A percentile compares a stretch with the other conserved stretches of the same genome.
phyloP scores from a whole-genome alignment of 257 asterid genomes.

The Coffea canephora region DNA sequence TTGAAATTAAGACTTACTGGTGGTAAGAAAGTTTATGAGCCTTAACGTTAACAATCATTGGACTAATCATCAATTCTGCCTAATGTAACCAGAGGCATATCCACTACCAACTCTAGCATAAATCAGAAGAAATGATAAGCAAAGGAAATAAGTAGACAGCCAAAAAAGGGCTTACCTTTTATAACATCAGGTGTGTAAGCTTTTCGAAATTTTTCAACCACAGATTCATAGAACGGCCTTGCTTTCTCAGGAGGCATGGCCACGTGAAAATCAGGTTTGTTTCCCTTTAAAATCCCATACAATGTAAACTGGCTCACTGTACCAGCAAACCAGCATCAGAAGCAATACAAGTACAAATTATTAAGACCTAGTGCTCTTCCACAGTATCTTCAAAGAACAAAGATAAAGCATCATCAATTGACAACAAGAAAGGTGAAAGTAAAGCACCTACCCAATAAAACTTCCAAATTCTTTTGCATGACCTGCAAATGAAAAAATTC shows the following conservation, averaged over 20 bases:
- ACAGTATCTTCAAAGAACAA: slow-evolving; percentile 2
- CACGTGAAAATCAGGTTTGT: slow-evolving; percentile 92
- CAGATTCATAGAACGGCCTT: slow-evolving; percentile 62
- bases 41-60: background rate
- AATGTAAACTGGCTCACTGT: slow-evolving; percentile 94
- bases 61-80: background rate
- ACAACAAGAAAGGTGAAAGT: slow-evolving; percentile 2
- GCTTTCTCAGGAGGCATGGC: slow-evolving; percentile 94
- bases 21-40: background rate
- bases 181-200: slow-evolving; percentile 62
- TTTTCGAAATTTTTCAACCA: slow-evolving; percentile 73
- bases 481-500: slow-evolving; percentile 54
- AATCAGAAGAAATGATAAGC: background rate
- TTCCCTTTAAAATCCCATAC: slow-evolving; percentile 80
- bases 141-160: background rate
- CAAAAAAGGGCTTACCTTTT: slow-evolving; percentile 50
- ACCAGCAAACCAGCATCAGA: slow-evolving; percentile 25
- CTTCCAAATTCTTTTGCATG: slow-evolving; percentile 69
- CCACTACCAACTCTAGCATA: background rate
- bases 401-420: background rate
- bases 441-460: slow-evolving; percentile 60
- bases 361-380: background rate
- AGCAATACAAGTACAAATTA: slow-evolving; percentile 2
- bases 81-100: background rate
- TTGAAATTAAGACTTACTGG: background rate